Conservation (phyloP, 805 yeast species). For the Dipodascus albidus region DNA sequence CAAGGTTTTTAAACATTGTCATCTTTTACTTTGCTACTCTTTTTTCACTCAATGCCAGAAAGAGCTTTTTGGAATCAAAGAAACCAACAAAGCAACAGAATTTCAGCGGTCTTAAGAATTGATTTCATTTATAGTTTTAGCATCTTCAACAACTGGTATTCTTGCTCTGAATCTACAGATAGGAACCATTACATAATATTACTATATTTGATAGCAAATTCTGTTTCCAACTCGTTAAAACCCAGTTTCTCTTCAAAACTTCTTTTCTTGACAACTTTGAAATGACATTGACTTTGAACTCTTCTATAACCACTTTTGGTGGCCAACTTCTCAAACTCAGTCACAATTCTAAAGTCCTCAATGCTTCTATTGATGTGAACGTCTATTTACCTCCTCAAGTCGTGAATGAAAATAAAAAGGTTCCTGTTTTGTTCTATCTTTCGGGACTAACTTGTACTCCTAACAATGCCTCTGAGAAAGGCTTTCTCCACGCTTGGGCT, state of each 20-base stretch:
- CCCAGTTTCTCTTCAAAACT: neutral
- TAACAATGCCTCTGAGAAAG: slow-evolving; percentile 87
- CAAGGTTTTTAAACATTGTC: neutral
- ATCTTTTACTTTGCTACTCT: neutral
- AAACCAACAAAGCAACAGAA: neutral
- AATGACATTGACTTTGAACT: slow-evolving; percentile 37
- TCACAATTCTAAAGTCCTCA: slow-evolving; percentile 56
- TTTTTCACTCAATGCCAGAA: neutral
- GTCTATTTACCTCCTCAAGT: slow-evolving; percentile 60
- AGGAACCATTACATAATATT: neutral
- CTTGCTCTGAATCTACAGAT: too few species aligned
- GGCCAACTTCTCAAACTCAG: slow-evolving; percentile 68
- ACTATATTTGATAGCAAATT: too few species aligned
- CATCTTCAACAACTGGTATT: too few species aligned
- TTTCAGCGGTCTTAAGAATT: neutral
- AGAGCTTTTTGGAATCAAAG: neutral
- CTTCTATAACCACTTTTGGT: slow-evolving; percentile 51
- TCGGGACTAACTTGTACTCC: slow-evolving; percentile 93
- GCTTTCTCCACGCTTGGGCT: slow-evolving; percentile 74
- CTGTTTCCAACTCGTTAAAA: neutral
- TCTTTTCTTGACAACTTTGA: neutral
- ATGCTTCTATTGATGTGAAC: slow-evolving; percentile 73
- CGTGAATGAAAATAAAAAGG: slow-evolving; percentile 18
- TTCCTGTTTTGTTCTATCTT: slow-evolving; percentile 70
- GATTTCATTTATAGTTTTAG: neutral